These are phyloP conservation scores for Hirsutella minnesotensis DNA, from an alignment of 2,329 filamentous ascomycete species.

Conservation along the genomic window DNA sequence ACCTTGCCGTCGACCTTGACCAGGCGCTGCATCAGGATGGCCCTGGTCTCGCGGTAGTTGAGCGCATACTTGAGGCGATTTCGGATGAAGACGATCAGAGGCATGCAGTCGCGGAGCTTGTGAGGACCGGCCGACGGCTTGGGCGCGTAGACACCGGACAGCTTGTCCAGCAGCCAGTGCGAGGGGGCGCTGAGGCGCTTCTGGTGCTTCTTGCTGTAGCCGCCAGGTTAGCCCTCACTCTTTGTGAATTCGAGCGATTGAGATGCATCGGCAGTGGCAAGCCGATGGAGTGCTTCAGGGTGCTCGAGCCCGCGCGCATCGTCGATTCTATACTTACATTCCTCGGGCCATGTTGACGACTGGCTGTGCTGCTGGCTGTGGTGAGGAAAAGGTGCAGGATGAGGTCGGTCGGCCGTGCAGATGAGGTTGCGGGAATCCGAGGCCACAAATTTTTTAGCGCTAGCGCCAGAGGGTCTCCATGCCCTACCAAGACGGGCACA, in stretches of 20 bases:
- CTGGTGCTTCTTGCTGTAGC: conserved; percentile 89
- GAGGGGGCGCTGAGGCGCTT: conserved; percentile 98
- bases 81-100: conserved; percentile 96
- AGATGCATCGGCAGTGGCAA: not conserved
- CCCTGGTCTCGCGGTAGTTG: conserved; percentile 94
- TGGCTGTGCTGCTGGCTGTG: conserved; percentile 25
- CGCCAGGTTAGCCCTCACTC: not conserved
- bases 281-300: not conserved
- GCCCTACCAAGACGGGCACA: conserved; percentile 17
- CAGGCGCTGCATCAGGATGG: conserved; percentile 98
- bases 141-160: conserved; percentile 79
- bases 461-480: conserved; percentile 17
- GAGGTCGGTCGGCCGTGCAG: conserved; percentile 11
- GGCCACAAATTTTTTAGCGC: conserved; percentile 20
- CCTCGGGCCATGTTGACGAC: conserved; percentile 51
- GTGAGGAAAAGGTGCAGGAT: conserved; percentile 19
- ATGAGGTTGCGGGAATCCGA: conserved; percentile 13
- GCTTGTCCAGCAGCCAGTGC: conserved; percentile 99
- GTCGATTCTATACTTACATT: conserved; percentile 37
- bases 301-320: not conserved
- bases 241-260: not conserved
- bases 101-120: conserved; percentile 99
- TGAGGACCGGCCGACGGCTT: conserved; percentile 75
- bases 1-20: conserved; percentile 99
- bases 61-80: conserved; percentile 98